Base-by-base conservation (phyloP, 2,329 filamentous ascomycete genomes). In the Fusarium beomiforme region DNA sequence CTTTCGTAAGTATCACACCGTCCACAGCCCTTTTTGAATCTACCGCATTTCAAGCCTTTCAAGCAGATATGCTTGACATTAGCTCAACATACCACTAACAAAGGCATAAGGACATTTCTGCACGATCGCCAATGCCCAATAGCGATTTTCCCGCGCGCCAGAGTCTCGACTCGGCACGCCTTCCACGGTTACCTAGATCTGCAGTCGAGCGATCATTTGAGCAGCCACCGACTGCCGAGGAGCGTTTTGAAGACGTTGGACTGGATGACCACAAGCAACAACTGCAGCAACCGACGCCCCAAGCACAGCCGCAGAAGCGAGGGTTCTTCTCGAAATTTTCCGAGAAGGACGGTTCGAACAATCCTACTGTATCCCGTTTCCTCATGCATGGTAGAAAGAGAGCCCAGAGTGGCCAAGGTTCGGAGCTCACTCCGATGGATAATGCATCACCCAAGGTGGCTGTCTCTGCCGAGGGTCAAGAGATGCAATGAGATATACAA, bases 201-300 rank as follows among this genome's bases (percentile, higher is more conserved):
- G 86, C 89, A 11, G 80, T 91, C 57, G 85, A 88, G 68, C 86
- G 85, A 61, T 85, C 85, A 54, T 88, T 90, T 72, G 87, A 89
- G 59, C 86, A 90, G 59, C 85, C 87, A 31, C 86, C 89, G n/a
- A 92, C 90, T 33, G 87, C 89, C 43, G 93, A 96, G 75, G 93
- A 97, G 76, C 85, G 85, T 9, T 98, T 98, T 75, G 95, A 98
- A 79, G 95, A 98, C 56, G 93, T 98, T 12, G 94, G 94, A 7
- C 84, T 98, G 64, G 95, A 97, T 72, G 93, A 96, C 39, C 83
- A 87, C 51, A 90, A 90, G 68, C 82, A 79, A 61, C 61, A 54
- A 9, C 63, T 67, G 7, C 63, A 67, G n/a, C 64, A 49, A 24
- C 47, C 42, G 8, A 24, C 21, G n/a, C 60, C 59, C 23, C 80